Evolutionary conservation across 306 rosid genomes (phyloP), one percentile per base, ranked within the genome.

Genomic region (Castanea mollissima): DNA sequence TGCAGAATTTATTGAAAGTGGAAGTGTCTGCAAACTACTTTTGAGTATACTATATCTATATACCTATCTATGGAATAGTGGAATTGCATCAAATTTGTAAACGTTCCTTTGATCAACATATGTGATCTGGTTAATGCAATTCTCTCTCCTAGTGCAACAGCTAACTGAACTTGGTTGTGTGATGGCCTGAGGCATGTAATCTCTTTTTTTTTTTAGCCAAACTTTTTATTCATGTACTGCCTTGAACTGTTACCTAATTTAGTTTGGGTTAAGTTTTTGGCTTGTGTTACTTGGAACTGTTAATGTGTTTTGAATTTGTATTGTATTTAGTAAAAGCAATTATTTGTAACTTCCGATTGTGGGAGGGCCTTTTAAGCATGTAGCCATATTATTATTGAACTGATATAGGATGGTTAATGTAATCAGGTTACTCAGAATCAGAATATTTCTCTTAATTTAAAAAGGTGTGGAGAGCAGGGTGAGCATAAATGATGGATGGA

Each of bases 1-100:
- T 79, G 95, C 86, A 91, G 97, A 82, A 71, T 78, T 80, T 68
- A 78, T 76, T 79, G 75, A 54, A 78, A 82, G 83, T 58, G 87
- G 82, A 85, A 82, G 78, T 63, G 59, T 72, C 21, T 85, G 91
- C 81, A 79, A 83, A 64, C 79, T 78, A 71, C 49, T 74, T 83
- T 85, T 55, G 88, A 79, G 88, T 84, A 74, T 82, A 84, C 80
- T 58, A 87, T 87, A 74, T 81, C 78, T 83, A 75, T 81, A 77
- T 79, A 78, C 82, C 78, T 87, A 83, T 80, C 74, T 82, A 80
- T 83, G 92, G 86, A 81, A 78, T 87, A 73, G 90, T 86, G 63
- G 75, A 63, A 84, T 76, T 80, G 91, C 80, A 46, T 80, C 86
- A 56, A 80, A 81, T 81, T 69, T 81, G 83, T 74, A 74, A 68